Percentiles rank a stretch among this genome's conserved stretches.
Evolutionary conservation across 1,139 yeast species (phyloP).

Genomic region (Torulaspora pretoriensis): DNA sequence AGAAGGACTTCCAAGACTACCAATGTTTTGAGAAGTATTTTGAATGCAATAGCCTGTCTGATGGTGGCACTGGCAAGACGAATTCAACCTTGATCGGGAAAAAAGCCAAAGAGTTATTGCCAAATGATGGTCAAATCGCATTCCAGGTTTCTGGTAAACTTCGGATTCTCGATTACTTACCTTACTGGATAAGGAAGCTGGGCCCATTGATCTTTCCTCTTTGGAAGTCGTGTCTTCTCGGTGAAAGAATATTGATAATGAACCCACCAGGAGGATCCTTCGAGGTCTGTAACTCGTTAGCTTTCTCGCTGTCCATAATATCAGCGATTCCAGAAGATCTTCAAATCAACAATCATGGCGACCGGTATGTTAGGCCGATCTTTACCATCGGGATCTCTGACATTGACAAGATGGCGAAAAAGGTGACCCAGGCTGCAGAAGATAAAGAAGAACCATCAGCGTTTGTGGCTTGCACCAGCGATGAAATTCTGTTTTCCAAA

Average conservation of each 20-base stretch:
- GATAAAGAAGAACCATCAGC: constrained; percentile 32
- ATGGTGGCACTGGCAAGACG: constrained; percentile 23
- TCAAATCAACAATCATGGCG: constrained; percentile 24
- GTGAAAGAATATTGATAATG: constrained; percentile 59
- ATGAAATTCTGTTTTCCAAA: constrained; percentile 60
- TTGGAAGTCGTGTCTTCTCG: constrained; percentile 63
- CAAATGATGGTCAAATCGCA: neutral
- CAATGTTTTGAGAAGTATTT: constrained; percentile 36
- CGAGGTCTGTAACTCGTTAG: constrained; percentile 44
- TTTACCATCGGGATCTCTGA: constrained; percentile 56
- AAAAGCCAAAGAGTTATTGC: constrained; percentile 9
- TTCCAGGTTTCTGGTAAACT: constrained; percentile 12
- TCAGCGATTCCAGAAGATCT: constrained; percentile 43
- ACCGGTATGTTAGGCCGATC: constrained; percentile 44
- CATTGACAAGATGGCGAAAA: constrained; percentile 19
- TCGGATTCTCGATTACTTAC: constrained; percentile 26
- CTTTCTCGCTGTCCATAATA: constrained; percentile 47
- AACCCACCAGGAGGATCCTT: constrained; percentile 41
- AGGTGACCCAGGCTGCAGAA: constrained; percentile 17
- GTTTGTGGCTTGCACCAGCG: constrained; percentile 66
- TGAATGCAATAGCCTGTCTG: constrained; percentile 21
- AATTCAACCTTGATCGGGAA: constrained; percentile 16
- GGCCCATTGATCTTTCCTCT: constrained; percentile 73
- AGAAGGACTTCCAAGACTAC: constrained; percentile 20
- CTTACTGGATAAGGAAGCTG: constrained; percentile 37